Conservation (phyloP, 345 rosid species). For the Citrus australasica region DNA sequence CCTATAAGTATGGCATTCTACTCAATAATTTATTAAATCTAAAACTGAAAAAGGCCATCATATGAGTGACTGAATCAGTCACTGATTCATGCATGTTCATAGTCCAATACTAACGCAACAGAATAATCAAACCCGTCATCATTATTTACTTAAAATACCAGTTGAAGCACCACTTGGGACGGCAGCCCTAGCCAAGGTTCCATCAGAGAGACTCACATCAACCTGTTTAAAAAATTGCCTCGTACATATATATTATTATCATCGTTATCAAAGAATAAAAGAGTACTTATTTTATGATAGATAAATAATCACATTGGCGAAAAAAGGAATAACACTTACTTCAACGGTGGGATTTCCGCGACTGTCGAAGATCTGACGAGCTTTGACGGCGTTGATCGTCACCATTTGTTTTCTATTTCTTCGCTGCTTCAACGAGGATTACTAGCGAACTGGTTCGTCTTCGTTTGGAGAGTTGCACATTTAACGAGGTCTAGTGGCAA, state of each 20-base stretch:
- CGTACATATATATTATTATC: background rate
- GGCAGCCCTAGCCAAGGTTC: slow-evolving; percentile 50
- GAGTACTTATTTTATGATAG: background rate
- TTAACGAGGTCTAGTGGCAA: too few species aligned
- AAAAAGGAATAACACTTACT: slow-evolving; percentile 28
- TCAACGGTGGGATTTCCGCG: slow-evolving; percentile 77
- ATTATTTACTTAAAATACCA: slow-evolving; percentile 24
- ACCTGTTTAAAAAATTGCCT: slow-evolving; percentile 23
- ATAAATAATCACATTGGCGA: background rate
- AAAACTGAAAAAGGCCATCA: background rate
- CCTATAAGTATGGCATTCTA: background rate
- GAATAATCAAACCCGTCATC: background rate
- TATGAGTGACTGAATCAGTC: background rate
- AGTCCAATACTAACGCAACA: background rate
- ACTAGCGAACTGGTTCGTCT: background rate
- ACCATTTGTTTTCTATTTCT: slow-evolving; percentile 27
- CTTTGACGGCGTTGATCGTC: slow-evolving; percentile 35
- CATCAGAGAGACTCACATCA: slow-evolving; percentile 44
- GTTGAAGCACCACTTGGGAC: slow-evolving; percentile 81
- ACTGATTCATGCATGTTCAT: background rate
- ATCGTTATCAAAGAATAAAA: background rate
- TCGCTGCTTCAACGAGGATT: background rate
- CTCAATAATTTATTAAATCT: background rate
- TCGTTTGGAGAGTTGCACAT: background rate
- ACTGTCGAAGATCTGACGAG: slow-evolving; percentile 79